A percentile compares a stretch with the other conserved stretches of the same genome.
Evolutionary conservation across 495 filamentous ascomycete genomes (phyloP).

Genomic region (Trypethelium eluteriae): DNA sequence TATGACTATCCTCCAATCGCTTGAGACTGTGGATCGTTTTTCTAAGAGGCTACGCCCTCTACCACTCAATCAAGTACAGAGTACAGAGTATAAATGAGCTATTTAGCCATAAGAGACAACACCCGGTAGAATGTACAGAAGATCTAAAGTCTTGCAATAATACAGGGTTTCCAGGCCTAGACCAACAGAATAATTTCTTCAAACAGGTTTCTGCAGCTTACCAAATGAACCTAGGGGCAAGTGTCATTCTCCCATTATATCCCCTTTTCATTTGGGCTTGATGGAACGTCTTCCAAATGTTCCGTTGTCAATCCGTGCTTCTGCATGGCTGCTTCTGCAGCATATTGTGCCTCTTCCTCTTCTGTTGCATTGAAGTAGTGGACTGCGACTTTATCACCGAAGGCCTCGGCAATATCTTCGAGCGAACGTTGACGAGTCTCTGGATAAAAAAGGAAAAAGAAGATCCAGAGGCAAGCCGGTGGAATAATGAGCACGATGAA

Average conservation of each 20-base stretch:
- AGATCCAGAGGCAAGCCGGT: slow-evolving; percentile 19
- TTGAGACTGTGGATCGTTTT: no score
- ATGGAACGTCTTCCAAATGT: slow-evolving; percentile 8
- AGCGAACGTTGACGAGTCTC: slow-evolving; percentile 18
- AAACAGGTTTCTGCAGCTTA: no score
- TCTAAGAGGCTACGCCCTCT: no score
- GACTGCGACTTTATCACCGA: slow-evolving; percentile 26
- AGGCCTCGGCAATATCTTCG: slow-evolving; percentile 25
- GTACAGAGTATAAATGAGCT: no score
- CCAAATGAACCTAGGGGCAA: no score
- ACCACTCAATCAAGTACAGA: no score
- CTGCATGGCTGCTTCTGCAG: slow-evolving; percentile 16
- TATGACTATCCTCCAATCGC: no score
- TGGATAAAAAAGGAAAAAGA: slow-evolving; percentile 25
- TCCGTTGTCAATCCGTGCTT: slow-evolving; percentile 15
- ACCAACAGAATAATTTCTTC: no score
- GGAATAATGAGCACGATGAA: slow-evolving; percentile 24
- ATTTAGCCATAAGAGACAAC: no score
- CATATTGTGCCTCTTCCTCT: slow-evolving; percentile 24
- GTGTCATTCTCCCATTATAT: background rate
- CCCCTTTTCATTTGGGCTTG: background rate
- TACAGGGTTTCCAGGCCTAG: no score
- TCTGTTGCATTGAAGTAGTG: slow-evolving; percentile 25
- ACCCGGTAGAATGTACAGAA: no score
- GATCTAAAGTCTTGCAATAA: no score